These are phyloP conservation scores for Sporothrix brasiliensis DNA, from an alignment of 2,329 filamentous ascomycete genomes.

Conservation along the genomic window DNA sequence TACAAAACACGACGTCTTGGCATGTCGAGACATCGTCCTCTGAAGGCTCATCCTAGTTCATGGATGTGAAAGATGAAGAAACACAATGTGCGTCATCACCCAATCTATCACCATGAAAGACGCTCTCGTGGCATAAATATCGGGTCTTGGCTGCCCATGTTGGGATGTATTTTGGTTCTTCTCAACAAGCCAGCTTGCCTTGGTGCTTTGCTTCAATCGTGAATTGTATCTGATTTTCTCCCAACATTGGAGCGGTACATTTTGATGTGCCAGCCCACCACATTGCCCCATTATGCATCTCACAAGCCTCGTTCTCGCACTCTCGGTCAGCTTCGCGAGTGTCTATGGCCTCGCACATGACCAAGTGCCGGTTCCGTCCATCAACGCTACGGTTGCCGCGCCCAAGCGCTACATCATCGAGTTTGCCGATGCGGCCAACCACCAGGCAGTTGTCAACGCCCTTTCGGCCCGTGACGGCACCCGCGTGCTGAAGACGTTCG, in stretches of 20 bases:
- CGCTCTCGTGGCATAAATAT: not conserved
- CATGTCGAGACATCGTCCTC: not conserved
- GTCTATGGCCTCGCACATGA: conserved; percentile 5
- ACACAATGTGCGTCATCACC: too few relatives aligned
- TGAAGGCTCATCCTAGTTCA: not conserved
- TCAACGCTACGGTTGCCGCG: conserved; percentile 19
- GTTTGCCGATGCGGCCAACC: conserved; percentile 27
- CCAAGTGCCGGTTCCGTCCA: conserved; percentile 7
- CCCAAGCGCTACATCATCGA: conserved; percentile 28
- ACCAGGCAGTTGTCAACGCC: not conserved
- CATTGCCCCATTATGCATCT: conserved; percentile 3
- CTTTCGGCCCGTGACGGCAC: conserved; percentile 7
- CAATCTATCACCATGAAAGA: not conserved
- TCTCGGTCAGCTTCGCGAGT: conserved; percentile 16
- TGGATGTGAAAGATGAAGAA: not conserved
- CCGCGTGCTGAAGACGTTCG: conserved; percentile 28
- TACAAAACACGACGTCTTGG: conserved; percentile 23
- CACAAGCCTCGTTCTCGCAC: conserved; percentile 11
- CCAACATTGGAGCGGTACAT: too few relatives aligned
- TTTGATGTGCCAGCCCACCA: too few relatives aligned
- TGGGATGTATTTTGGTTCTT: not conserved
- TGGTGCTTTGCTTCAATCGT: not conserved
- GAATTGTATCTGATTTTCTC: not conserved
- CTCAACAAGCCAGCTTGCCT: not conserved
- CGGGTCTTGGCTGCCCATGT: not conserved